phyloP scores from a whole-genome alignment of 2,329 filamentous ascomycete genomes.

The Rhynchosporium secalis region DNA sequence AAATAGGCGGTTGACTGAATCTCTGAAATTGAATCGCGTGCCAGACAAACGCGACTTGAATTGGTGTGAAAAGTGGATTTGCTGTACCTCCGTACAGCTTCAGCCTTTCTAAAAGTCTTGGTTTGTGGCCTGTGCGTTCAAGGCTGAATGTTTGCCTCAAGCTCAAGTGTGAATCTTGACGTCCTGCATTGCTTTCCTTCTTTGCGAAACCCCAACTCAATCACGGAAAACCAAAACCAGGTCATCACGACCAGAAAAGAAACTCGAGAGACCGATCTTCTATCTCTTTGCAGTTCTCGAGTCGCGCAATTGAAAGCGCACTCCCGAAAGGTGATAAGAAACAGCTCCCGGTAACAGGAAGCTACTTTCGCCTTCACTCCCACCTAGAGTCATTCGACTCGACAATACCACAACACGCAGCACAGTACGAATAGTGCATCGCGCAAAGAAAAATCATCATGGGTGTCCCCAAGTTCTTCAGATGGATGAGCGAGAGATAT shows the following conservation, averaged over 20 bases:
- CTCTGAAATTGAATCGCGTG: conserved; percentile 8
- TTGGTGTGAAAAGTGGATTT: not conserved
- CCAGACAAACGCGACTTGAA: conserved; percentile 5
- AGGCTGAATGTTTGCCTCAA: conserved; percentile 8
- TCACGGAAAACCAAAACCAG: conserved; percentile 20
- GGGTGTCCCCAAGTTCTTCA: conserved; percentile 55
- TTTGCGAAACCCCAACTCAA: conserved; percentile 27
- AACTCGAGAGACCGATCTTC: conserved; percentile 14
- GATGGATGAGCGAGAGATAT: conserved; percentile 99
- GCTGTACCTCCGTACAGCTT: not conserved
- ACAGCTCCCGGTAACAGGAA: conserved; percentile 36
- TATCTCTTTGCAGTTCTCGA: conserved; percentile 2
- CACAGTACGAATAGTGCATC: conserved; percentile 23
- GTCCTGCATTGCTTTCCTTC: conserved; percentile 8
- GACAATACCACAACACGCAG: conserved; percentile 14
- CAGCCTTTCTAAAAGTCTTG: conserved; percentile 10
- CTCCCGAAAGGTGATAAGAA: conserved; percentile 11
- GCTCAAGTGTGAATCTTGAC: conserved; percentile 1
- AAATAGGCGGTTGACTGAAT: not conserved
- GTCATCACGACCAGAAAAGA: conserved; percentile 13
- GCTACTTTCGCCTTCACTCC: conserved; percentile 23
- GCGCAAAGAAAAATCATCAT: conserved; percentile 29
- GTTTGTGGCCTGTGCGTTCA: conserved; percentile 4
- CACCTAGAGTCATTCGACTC: conserved; percentile 14
- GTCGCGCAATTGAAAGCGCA: conserved; percentile 19